phyloP scores from a whole-genome alignment of 164 flowering plant genomes.

The Nymphaea thermarum region DNA sequence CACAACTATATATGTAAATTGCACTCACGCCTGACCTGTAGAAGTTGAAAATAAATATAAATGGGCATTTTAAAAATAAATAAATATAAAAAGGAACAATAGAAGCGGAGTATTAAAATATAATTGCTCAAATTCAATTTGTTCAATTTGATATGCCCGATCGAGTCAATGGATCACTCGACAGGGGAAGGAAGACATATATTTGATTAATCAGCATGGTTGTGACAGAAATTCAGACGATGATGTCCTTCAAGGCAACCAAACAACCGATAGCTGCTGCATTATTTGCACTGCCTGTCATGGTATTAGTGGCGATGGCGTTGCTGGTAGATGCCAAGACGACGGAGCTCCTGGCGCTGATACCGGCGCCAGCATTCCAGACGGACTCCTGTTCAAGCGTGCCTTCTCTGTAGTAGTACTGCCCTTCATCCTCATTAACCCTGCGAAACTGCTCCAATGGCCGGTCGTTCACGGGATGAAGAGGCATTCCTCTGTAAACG shows the following conservation, averaged over 20 bases:
- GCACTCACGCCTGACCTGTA: no score
- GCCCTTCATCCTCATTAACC: conserved; percentile 29
- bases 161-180: neutral
- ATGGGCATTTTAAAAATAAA: no score
- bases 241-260: conserved; percentile 16
- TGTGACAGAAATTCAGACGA: neutral
- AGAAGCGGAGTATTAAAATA: no score
- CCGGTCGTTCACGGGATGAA: conserved; percentile 23
- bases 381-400: conserved; percentile 27
- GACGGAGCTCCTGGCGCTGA: neutral
- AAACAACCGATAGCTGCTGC: neutral
- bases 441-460: conserved; percentile 19
- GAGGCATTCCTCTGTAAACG: conserved; percentile 42
- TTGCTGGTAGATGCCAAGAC: neutral
- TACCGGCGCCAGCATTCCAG: neutral
- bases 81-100: no score
- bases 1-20: no score
- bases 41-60: no score
- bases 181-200: neutral
- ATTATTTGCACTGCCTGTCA: neutral
- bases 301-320: conserved; percentile 1
- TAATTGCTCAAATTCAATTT: no score
- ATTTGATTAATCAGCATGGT: no score
- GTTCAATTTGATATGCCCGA: no score
- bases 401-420: conserved; percentile 42